A percentile compares a stretch with the other conserved stretches of the same genome.
Evolutionary conservation across 2,329 filamentous ascomycete genomes (phyloP).

Genomic region (Teratosphaeria gauchensis): DNA sequence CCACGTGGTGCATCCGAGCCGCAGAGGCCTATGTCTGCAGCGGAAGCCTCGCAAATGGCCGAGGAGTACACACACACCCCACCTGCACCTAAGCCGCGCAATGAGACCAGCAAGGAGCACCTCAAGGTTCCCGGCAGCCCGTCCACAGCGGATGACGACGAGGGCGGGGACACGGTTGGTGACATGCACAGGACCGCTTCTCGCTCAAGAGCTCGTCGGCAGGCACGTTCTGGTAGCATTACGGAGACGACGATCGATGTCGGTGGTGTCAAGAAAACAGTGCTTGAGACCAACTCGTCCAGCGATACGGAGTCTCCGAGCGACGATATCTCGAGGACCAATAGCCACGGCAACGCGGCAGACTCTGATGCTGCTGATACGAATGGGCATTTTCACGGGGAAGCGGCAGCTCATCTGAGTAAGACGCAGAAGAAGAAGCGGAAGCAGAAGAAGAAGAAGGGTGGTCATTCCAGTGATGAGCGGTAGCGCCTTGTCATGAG

Average conservation of each 20-base stretch:
- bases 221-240: conserved; percentile 62
- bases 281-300: conserved; percentile 50
- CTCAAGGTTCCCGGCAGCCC: conserved; percentile 3
- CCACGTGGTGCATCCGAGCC: conserved; percentile 5
- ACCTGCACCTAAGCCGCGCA: neutral
- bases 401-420: neutral
- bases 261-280: conserved; percentile 64
- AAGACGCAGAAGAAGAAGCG: neutral
- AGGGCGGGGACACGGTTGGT: conserved; percentile 5
- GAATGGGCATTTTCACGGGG: neutral
- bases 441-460: conserved; percentile 6
- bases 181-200: conserved; percentile 31
- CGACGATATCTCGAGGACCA: neutral
- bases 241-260: conserved; percentile 69
- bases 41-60: conserved; percentile 18
- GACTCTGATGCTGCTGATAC: neutral
- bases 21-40: conserved; percentile 5
- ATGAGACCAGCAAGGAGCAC: neutral
- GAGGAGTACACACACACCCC: conserved; percentile 11
- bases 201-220: conserved; percentile 16
- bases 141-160: conserved; percentile 2
- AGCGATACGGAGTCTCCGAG: neutral
- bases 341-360: neutral
- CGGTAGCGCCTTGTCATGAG: neutral
- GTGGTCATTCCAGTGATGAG: neutral